These are phyloP conservation scores for Domatiomyces globalis DNA, from an alignment of 2,329 filamentous ascomycete genomes.

Conservation along the genomic window DNA sequence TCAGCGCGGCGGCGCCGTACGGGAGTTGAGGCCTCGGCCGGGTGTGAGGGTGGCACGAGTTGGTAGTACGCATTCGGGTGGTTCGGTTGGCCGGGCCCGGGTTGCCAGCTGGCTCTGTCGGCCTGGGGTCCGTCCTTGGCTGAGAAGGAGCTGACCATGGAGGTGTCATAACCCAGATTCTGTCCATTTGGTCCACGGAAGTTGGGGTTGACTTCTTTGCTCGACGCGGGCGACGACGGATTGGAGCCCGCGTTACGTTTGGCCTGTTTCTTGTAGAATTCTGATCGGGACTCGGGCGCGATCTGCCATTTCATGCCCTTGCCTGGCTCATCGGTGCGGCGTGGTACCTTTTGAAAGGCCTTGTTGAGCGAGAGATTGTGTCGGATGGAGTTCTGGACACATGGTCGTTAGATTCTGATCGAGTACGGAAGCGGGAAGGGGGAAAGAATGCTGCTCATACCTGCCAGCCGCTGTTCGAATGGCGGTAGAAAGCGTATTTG, in stretches of 20 bases:
- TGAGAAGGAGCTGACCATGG: constrained; percentile 28
- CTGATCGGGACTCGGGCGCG: constrained; percentile 65
- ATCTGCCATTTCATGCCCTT: constrained; percentile 99
- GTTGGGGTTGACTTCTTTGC: constrained; percentile 27
- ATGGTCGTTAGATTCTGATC: constrained; percentile 2
- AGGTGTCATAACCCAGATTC: constrained; percentile 19
- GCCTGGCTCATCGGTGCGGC: constrained; percentile 84
- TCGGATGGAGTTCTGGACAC: constrained; percentile 69
- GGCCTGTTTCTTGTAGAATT: constrained; percentile 60
- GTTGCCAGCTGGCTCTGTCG: constrained; percentile 20
- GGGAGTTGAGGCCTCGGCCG: constrained; percentile 32
- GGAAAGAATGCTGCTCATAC: constrained; percentile 33
- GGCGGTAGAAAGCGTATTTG: constrained; percentile 84
- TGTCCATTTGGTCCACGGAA: constrained; percentile 25
- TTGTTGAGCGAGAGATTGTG: constrained; percentile 95
- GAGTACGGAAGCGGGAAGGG: constrained; percentile 1
- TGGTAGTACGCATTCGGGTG: neutral
- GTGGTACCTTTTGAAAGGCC: constrained; percentile 81
- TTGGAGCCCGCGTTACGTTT: constrained; percentile 28
- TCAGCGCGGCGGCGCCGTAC: constrained; percentile 31
- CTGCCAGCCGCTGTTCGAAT: constrained; percentile 83
- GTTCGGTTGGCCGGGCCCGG: constrained; percentile 2
- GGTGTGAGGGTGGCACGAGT: constrained; percentile 24
- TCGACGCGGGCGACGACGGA: constrained; percentile 32
- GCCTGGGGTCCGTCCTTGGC: constrained; percentile 11